Conservation (phyloP, 169 alveolate genomes). For the Eimeria zaria region DNA sequence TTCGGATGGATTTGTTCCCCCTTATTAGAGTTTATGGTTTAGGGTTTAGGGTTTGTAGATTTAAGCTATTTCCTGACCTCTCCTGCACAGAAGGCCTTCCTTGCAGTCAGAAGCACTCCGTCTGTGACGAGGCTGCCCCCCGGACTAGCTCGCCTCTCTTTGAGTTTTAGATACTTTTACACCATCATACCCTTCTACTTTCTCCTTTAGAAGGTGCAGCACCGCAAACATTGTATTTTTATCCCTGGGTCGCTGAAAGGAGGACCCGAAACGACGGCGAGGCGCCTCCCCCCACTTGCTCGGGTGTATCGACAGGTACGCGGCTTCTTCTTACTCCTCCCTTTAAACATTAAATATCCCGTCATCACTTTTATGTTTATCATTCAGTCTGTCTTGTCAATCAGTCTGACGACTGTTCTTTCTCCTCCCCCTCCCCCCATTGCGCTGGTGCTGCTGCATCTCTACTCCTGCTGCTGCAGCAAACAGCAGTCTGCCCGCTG, state of each 20-base stretch:
- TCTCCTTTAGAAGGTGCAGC: not conserved
- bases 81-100: slow-evolving; percentile 33
- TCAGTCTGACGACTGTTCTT: not conserved
- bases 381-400: not conserved
- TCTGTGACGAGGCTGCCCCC: not conserved
- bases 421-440: not conserved
- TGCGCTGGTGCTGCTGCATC: not conserved
- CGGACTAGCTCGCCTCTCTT: slow-evolving; percentile 29
- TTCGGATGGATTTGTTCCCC: slow-evolving; percentile 27
- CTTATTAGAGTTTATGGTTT: slow-evolving; percentile 21
- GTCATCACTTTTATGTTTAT: not conserved
- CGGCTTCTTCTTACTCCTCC: not conserved
- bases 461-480: slow-evolving; percentile 29
- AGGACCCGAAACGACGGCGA: not conserved
- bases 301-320: slow-evolving; percentile 71
- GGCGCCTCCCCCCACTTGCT: slow-evolving; percentile 20
- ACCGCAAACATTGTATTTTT: not conserved
- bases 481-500: not conserved
- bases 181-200: not conserved
- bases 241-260: not conserved
- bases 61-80: not conserved
- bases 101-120: not conserved
- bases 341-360: not conserved
- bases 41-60: slow-evolving; percentile 45
- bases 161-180: no score